Base-by-base conservation (phyloP, 495 filamentous ascomycete species). In the Pyrenula aspistea region DNA sequence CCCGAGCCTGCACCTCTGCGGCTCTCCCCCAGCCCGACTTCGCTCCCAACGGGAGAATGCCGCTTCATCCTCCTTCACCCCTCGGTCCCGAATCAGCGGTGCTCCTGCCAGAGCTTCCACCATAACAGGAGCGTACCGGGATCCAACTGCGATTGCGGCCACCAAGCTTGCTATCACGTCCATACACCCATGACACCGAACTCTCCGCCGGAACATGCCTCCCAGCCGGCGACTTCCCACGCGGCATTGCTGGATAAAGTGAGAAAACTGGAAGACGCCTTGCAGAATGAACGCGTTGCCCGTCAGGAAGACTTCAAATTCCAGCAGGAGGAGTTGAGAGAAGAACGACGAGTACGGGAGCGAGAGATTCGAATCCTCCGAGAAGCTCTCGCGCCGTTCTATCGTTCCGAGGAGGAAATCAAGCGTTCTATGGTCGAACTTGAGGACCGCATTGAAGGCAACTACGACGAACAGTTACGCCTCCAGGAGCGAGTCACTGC, bases 121-220 rank as follows among this genome's bases (percentile, higher is more conserved):
- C 55, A 61, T 54, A 56, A 63, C 2, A 54, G 58, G 51, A 55
- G 53, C 2, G 48, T 66, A 2, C 58, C 64, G 11, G 65, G 65
- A 53, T 62, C 68, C n/a, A 53, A 22, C 22, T 71, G 68, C 49
- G 62, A 64, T 2, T 71, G 68, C 55, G 67, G 68, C 19, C 68
- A 71, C 55, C 67, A 67, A 53, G 68, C 68, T 52, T 71, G 67
- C 60, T 60, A 63, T 24, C 68, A 71, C 54, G 62, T 62, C 42
- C 56, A 48, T 1, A 60, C 64, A 10, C 15, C n/a, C 3, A 12
- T 19, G 12, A 15, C n/a, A n/a, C 20, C 56, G 8, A 42, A 15
- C 21, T 21, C 42, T 22, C 55, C 31, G 2, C 47, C 47, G 19
- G 42, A 11, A 24, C 20, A 49, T 22, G 47, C 22, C 11, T 23